A percentile compares a stretch with the other conserved stretches of the same genome.
phyloP scores from a whole-genome alignment of 1,284 basidiomycete genomes.

The Schizopora paradoxa region DNA sequence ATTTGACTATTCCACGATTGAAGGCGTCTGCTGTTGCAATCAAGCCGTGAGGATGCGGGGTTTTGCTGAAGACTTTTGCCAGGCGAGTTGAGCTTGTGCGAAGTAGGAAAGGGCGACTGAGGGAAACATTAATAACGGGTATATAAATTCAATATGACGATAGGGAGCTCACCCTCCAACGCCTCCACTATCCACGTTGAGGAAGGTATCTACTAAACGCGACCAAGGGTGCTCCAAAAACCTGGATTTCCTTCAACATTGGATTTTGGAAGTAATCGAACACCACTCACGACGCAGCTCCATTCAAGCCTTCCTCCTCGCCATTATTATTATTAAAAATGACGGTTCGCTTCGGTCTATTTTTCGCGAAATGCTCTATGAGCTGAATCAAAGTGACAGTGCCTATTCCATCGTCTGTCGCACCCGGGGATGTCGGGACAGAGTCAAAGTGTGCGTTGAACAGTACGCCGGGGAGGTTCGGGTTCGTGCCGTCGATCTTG shows the following conservation, averaged over 20 bases:
- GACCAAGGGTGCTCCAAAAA: constrained; percentile 73
- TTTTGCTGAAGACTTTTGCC: constrained; percentile 43
- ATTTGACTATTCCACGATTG: constrained; percentile 52
- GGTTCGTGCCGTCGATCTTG: constrained; percentile 56
- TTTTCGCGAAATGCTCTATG: constrained; percentile 49
- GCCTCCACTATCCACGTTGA: constrained; percentile 79
- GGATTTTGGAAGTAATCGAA: background rate
- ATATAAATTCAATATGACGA: constrained; percentile 8
- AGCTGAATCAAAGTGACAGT: constrained; percentile 63
- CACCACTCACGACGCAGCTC: constrained; percentile 57
- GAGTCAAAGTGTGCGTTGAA: constrained; percentile 80
- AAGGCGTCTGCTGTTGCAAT: constrained; percentile 64
- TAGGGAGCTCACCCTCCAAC: constrained; percentile 57
- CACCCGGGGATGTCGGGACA: constrained; percentile 68
- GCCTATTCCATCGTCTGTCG: constrained; percentile 74
- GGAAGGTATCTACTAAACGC: constrained; percentile 54
- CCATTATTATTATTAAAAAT: constrained; percentile 81
- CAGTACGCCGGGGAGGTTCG: constrained; percentile 45
- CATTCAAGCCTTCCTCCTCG: constrained; percentile 71
- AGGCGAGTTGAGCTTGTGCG: constrained; percentile 53
- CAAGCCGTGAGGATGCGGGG: constrained; percentile 63
- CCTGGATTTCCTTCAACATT: constrained; percentile 27
- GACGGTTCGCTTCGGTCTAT: constrained; percentile 52
- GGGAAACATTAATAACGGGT: constrained; percentile 6
- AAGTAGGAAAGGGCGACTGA: constrained; percentile 62